phyloP scores from a whole-genome alignment of 192 early-diverging fungal genomes.

The Powellomyces hirtus region DNA sequence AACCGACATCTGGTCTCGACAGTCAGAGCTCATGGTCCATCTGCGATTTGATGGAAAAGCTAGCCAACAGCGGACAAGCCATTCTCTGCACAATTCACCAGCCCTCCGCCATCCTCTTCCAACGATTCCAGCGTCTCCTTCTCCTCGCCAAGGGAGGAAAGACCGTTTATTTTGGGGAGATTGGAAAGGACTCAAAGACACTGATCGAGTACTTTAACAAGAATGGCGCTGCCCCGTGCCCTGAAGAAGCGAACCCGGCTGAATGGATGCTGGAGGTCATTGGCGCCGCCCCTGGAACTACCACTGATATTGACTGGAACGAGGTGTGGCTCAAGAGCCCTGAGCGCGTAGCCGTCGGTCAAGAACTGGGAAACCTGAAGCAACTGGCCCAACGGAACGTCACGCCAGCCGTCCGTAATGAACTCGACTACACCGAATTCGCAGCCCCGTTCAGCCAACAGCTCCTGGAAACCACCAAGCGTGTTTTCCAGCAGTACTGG shows the following conservation, averaged over 20 bases:
- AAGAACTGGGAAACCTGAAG: slow-evolving; percentile 54
- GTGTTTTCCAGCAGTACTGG: slow-evolving; percentile 69
- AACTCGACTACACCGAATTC: slow-evolving; percentile 16
- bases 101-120: slow-evolving; percentile 77
- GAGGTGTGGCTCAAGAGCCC: slow-evolving; percentile 65
- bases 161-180: slow-evolving; percentile 57
- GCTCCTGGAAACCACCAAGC: slow-evolving; percentile 52
- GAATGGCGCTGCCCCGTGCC: slow-evolving; percentile 66
- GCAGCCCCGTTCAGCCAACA: slow-evolving; percentile 47
- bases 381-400: neutral
- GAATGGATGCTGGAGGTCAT: slow-evolving; percentile 83
- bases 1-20: slow-evolving; percentile 82
- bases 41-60: slow-evolving; percentile 67
- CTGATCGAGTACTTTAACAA: slow-evolving; percentile 72
- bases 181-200: slow-evolving; percentile 60
- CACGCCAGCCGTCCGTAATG: neutral
- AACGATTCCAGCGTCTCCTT: slow-evolving; percentile 73
- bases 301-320: slow-evolving; percentile 61
- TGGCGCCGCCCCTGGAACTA: slow-evolving; percentile 52
- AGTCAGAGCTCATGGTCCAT: slow-evolving; percentile 70
- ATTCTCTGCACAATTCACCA: slow-evolving; percentile 84
- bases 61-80: slow-evolving; percentile 63
- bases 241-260: slow-evolving; percentile 70
- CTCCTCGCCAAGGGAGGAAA: slow-evolving; percentile 69
- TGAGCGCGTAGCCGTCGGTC: slow-evolving; percentile 39